A percentile compares a stretch with the other conserved stretches of the same genome.
These are phyloP conservation scores for Singerocomus rubriflavus DNA, from an alignment of 1,284 basidiomycete species.

Conservation along the genomic window DNA sequence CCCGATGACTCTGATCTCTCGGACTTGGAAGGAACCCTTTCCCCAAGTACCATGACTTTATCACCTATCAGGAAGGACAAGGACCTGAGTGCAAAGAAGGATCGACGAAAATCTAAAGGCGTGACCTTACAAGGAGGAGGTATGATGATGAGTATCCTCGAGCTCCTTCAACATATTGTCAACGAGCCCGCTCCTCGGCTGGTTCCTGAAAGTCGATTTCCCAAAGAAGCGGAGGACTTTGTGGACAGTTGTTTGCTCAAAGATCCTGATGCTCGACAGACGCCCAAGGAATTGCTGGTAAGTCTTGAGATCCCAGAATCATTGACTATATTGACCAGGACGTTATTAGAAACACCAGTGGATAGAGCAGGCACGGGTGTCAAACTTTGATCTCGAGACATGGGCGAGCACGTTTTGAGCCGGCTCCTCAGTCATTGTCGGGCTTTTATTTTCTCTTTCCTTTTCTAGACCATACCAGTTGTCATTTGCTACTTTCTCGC, in stretches of 20 bases:
- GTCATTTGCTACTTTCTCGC: conserved; percentile 29
- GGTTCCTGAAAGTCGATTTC: conserved; percentile 68
- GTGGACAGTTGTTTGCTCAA: conserved; percentile 84
- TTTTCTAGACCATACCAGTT: conserved; percentile 23
- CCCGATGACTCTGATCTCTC: conserved; percentile 66
- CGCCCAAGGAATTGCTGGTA: conserved; percentile 81
- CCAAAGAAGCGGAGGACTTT: conserved; percentile 69
- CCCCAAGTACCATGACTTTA: conserved; percentile 45
- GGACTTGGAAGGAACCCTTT: conserved; percentile 68
- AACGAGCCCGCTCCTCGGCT: conserved; percentile 90
- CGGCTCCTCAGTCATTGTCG: conserved; percentile 16
- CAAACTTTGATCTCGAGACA: conserved; percentile 55
- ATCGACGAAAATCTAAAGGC: conserved; percentile 71
- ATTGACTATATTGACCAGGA: conserved; percentile 5
- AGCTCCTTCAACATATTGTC: conserved; percentile 96
- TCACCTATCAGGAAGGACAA: conserved; percentile 34
- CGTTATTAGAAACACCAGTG: conserved; percentile 52
- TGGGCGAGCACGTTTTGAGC: conserved; percentile 62
- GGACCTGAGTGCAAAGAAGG: conserved; percentile 43
- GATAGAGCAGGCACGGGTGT: conserved; percentile 49
- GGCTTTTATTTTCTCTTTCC: conserved; percentile 2
- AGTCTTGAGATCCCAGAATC: conserved; percentile 26
- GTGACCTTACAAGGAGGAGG: conserved; percentile 87
- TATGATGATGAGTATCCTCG: conserved; percentile 96
- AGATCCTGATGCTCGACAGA: conserved; percentile 72